Conservation (phyloP, 108 stramenopile genomes). For the Nitzschia sp. region DNA sequence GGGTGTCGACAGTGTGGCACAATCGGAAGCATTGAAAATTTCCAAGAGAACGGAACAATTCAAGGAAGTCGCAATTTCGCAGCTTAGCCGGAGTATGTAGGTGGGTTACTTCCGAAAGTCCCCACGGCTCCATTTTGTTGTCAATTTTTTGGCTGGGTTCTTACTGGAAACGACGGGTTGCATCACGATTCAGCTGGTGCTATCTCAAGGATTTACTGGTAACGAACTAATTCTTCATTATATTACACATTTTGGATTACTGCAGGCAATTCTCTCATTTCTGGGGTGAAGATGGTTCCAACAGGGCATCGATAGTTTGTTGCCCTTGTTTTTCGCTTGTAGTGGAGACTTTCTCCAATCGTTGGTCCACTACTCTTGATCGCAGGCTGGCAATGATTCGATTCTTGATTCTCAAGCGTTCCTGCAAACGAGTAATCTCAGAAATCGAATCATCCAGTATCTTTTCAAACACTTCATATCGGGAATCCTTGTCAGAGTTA, state of each 20-base stretch:
- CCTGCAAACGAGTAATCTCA: slow-evolving; percentile 32
- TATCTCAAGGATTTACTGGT: no score
- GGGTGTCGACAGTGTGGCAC: slow-evolving; percentile 75
- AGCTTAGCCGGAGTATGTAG: slow-evolving; percentile 79
- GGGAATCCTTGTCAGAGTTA: slow-evolving; percentile 4
- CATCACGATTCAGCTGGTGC: no score
- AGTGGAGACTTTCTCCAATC: neutral
- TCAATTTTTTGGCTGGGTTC: no score
- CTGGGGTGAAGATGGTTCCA: no score
- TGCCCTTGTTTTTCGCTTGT: no score
- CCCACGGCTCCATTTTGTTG: no score
- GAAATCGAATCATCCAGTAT: slow-evolving; percentile 24
- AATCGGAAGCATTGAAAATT: slow-evolving; percentile 76
- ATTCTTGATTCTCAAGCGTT: slow-evolving; percentile 23
- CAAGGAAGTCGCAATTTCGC: slow-evolving; percentile 79
- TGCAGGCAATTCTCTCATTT: no score
- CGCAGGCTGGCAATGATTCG: slow-evolving; percentile 23
- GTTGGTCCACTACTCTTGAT: slow-evolving; percentile 8
- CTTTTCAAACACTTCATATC: slow-evolving; percentile 23
- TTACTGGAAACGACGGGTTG: no score
- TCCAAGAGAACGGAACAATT: slow-evolving; percentile 70
- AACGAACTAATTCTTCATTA: no score
- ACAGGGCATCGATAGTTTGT: no score
- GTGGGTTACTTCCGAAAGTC: neutral
- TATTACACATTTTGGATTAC: no score